Evolutionary conservation across 495 filamentous ascomycete species (phyloP).

Genomic region (Sabuloglossum arenarium): DNA sequence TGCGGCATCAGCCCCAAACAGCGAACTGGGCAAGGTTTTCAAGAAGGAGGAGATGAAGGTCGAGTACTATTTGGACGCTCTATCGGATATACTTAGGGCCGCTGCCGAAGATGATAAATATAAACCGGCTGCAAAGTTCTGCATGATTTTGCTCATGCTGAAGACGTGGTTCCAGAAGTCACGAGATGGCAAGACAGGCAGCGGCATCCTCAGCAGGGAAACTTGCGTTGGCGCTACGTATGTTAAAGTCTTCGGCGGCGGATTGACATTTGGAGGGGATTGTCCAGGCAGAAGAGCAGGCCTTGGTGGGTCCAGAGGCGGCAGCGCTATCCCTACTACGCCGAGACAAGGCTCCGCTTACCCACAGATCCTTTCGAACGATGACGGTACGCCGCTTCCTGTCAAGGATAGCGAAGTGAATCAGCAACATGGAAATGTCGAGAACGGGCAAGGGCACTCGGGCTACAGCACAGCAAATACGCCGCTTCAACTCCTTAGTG

Average conservation of each 20-base stretch:
- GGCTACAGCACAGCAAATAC: slow-evolving; percentile 7
- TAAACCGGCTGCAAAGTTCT: slow-evolving; percentile 48
- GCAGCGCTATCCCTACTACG: neutral
- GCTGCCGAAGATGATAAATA: slow-evolving; percentile 37
- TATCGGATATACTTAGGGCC: slow-evolving; percentile 43
- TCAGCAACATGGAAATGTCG: neutral
- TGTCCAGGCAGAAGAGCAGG: neutral
- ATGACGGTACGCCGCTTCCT: neutral
- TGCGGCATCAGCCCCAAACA: slow-evolving; percentile 42
- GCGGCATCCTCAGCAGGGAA: neutral
- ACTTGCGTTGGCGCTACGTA: neutral
- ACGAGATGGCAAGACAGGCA: neutral
- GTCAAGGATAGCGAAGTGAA: neutral
- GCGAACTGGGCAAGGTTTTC: slow-evolving; percentile 57
- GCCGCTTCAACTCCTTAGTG: slow-evolving; percentile 9
- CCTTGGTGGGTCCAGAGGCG: neutral
- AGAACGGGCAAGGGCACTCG: neutral
- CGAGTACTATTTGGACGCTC: slow-evolving; percentile 46
- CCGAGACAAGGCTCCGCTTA: neutral
- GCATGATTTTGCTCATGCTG: slow-evolving; percentile 52
- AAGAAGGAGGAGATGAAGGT: slow-evolving; percentile 52
- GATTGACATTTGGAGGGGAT: neutral
- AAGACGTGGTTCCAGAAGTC: slow-evolving; percentile 44
- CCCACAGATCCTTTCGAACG: neutral
- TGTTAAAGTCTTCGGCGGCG: neutral